These are phyloP conservation scores for Candida patagonica DNA, from an alignment of 805 yeast species.

Conservation along the genomic window DNA sequence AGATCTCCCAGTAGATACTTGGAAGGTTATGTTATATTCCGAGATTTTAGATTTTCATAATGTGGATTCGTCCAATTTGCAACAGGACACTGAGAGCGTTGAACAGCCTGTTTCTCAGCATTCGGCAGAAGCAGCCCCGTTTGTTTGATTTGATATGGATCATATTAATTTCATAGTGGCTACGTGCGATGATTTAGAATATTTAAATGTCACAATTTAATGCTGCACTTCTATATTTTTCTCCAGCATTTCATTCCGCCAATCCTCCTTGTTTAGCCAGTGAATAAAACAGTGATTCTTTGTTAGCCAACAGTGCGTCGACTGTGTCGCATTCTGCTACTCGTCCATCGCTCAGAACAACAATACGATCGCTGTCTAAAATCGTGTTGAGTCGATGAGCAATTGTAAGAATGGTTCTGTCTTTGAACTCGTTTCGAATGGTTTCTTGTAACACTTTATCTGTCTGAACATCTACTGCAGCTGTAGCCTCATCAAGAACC, in stretches of 20 bases:
- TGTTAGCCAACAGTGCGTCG: constrained; percentile 48
- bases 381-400: constrained; percentile 87
- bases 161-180: too few relatives aligned
- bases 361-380: constrained; percentile 71
- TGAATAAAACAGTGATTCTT: constrained; percentile 61
- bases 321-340: constrained; percentile 77
- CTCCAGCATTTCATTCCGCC: constrained; percentile 21
- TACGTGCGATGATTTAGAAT: too few relatives aligned
- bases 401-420: constrained; percentile 76
- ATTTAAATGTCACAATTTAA: background rate
- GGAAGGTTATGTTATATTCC: constrained; percentile 99
- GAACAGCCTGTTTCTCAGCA: background rate
- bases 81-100: constrained; percentile 2
- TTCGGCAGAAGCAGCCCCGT: background rate
- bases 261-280: constrained; percentile 71
- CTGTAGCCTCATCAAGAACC: constrained; percentile 82
- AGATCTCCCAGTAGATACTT: constrained; percentile 92
- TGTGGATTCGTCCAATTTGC: constrained; percentile 38
- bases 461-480: constrained; percentile 83
- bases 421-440: constrained; percentile 58
- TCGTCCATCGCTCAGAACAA: constrained; percentile 66
- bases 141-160: background rate
- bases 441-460: constrained; percentile 74
- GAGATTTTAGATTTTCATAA: constrained; percentile 95
- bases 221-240: background rate